Conservation (phyloP, 2,329 filamentous ascomycete genomes). For the Anisogramma anomala region DNA sequence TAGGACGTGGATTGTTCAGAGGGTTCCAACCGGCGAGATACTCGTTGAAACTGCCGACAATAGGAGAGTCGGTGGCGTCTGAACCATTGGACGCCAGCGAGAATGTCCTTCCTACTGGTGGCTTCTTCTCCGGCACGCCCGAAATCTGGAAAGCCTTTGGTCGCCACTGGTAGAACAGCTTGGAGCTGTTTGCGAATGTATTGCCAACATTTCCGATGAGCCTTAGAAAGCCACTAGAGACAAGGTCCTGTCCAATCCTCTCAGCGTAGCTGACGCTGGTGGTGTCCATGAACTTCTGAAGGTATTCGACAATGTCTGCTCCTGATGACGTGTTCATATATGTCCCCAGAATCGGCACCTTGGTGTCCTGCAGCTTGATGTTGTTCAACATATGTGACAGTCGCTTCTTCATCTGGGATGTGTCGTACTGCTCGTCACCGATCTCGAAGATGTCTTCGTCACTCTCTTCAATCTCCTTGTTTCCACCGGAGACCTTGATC, state of each 20-base stretch:
- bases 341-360: constrained; percentile 88
- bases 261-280: constrained; percentile 84
- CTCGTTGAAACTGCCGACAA: constrained; percentile 73
- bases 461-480: constrained; percentile 48
- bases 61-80: constrained; percentile 57
- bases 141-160: constrained; percentile 81
- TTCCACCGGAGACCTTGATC: constrained; percentile 63
- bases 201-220: constrained; percentile 90
- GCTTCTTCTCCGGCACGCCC: constrained; percentile 81
- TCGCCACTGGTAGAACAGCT: constrained; percentile 96
- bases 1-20: constrained; percentile 78
- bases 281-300: constrained; percentile 77
- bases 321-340: constrained; percentile 89
- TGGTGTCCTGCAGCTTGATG: constrained; percentile 80
- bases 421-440: constrained; percentile 75
- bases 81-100: constrained; percentile 53
- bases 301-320: constrained; percentile 88
- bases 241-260: constrained; percentile 86
- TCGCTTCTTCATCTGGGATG: constrained; percentile 84
- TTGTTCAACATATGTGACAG: constrained; percentile 74
- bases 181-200: constrained; percentile 93
- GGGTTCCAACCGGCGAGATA: constrained; percentile 90
- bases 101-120: constrained; percentile 58
- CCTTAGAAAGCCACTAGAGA: constrained; percentile 73
- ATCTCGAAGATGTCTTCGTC: constrained; percentile 82